Evolutionary conservation across 176 grass and related monocot species (phyloP).

Genomic region (Zoysia japonica): DNA sequence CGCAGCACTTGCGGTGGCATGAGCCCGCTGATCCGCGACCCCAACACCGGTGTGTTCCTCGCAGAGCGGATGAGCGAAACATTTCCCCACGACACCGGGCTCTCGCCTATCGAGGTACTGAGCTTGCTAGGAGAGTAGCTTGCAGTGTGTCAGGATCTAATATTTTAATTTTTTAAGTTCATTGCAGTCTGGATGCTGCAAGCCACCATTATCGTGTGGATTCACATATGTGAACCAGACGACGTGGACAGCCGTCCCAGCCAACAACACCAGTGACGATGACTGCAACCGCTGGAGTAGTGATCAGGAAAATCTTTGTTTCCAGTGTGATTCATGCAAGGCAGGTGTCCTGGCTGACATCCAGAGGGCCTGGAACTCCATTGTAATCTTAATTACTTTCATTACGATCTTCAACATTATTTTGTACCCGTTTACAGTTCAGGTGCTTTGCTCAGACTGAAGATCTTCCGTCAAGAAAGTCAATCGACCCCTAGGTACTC

Average conservation of each 20-base stretch:
- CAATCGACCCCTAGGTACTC: too few relatives aligned
- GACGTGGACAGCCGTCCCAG: not conserved
- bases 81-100: not conserved
- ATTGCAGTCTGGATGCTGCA: constrained; percentile 62
- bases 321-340: constrained; percentile 57
- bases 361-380: constrained; percentile 47
- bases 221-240: constrained; percentile 47
- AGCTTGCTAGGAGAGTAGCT: too few relatives aligned
- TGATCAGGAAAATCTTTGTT: constrained; percentile 52
- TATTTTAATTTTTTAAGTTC: too few relatives aligned
- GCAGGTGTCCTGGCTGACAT: constrained; percentile 56
- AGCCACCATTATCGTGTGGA: constrained; percentile 57
- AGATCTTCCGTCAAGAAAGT: too few relatives aligned
- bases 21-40: constrained; percentile 33
- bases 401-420: too few relatives aligned
- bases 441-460: too few relatives aligned
- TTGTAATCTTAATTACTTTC: too few relatives aligned
- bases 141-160: too few relatives aligned
- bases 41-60: constrained; percentile 36
- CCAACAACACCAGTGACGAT: not conserved
- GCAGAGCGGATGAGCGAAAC: too few relatives aligned
- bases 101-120: not conserved
- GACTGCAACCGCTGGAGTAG: constrained; percentile 60
- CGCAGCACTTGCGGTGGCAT: constrained; percentile 26
- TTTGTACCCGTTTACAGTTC: not conserved